Evolutionary conservation across 106 monocot genomes (phyloP).

Genomic region (Dendrobium nobile): DNA sequence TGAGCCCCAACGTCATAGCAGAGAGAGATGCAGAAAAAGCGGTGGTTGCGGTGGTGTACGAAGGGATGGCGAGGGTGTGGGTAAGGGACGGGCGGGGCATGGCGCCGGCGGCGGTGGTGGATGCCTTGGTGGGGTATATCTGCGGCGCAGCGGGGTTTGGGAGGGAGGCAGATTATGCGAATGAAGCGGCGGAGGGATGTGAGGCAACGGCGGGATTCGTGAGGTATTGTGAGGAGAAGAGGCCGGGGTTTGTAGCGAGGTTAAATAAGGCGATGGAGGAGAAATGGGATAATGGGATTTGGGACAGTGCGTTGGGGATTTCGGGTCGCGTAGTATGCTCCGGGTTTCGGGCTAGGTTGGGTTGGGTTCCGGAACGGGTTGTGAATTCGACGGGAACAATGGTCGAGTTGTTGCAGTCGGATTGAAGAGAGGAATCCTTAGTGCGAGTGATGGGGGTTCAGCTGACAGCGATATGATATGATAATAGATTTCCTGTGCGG

Average conservation of each 20-base stretch:
- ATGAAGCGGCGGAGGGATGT: background rate
- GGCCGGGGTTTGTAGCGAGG: background rate
- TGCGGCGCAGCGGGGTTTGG: background rate
- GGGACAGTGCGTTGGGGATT: background rate
- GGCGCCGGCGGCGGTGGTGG: background rate
- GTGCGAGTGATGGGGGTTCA: too few relatives aligned
- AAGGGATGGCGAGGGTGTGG: conserved; percentile 1
- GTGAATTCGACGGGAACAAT: background rate
- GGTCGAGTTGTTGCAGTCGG: too few relatives aligned
- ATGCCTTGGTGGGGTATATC: background rate
- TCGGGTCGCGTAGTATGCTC: background rate
- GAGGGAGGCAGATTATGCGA: background rate
- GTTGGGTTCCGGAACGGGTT: background rate
- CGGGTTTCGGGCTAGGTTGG: background rate
- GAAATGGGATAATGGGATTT: background rate
- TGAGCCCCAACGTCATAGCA: background rate
- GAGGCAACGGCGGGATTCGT: background rate
- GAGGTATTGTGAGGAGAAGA: background rate
- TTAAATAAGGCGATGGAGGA: background rate
- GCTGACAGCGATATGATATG: too few relatives aligned
- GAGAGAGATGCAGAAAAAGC: background rate
- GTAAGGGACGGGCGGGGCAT: background rate
- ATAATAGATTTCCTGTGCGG: too few relatives aligned
- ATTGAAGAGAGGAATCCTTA: too few relatives aligned
- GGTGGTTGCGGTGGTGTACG: background rate